Base-by-base conservation (phyloP, 2,329 filamentous ascomycete genomes). In the Chrysoporthe austroafricana region DNA sequence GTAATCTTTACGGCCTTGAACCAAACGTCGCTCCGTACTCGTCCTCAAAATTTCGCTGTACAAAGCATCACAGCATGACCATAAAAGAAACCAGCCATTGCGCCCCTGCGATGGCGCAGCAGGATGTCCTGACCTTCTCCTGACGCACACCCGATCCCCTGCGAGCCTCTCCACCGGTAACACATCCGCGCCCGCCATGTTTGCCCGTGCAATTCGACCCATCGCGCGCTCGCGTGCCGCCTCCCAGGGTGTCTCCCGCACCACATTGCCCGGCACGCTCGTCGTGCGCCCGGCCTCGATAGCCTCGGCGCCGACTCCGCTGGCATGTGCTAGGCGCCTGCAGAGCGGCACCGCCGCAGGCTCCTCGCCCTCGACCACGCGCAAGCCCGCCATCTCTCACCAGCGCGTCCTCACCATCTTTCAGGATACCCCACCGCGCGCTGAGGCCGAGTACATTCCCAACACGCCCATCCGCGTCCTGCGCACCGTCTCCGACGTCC, bases 401-500 rank as follows among this genome's bases (percentile, higher is more conserved):
- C 46, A 68, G 58, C 66, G 63, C 62, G 43, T 60, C 43, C 50
- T 64, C 62, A 63, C 68, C 36, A 42, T 62, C 26, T 39, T 43
- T 62, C 43, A 63, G 16, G 48, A 61, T 39, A 50, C 72, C 72
- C 63, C 71, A 64, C 50, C 65, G 65, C 60, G 69, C 69, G 67
- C 63, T 43, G 68, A 64, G 46, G 71, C 71, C 72, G 83, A 85
- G 69, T 85, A 80, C 3, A 81, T 90, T 67, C 84, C 88, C 11
- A 82, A 83, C 46, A 84, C 85, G 4, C 80, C 84, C 3, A 91
- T 93, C 71, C 87, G 87, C 69, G 79, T 97, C 74, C 91, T 97
- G 77, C 92, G 92, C 73, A 86, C 92, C 77, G 89, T 96, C 68
- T 81, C 89, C 32, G 83, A 87, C 13, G 82, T 97, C 57, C 91